Conservation (phyloP, 164 flowering plant genomes). For the Santalum album region DNA sequence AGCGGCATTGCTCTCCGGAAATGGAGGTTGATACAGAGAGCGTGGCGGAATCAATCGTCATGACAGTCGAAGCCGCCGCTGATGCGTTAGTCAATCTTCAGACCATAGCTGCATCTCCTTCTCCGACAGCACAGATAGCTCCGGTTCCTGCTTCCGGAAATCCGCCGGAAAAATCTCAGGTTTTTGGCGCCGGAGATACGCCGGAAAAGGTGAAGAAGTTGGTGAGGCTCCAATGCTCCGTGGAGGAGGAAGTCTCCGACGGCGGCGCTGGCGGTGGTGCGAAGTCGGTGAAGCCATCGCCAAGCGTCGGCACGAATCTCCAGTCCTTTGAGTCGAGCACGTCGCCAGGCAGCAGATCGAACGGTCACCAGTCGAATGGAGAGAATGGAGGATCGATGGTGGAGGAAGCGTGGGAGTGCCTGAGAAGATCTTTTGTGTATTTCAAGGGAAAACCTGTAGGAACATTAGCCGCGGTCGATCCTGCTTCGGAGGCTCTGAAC, state of each 20-base stretch:
- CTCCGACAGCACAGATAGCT: too few relatives aligned
- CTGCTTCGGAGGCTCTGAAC: slow-evolving; percentile 25
- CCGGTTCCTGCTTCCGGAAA: too few relatives aligned
- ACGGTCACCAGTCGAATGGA: slow-evolving; percentile 4
- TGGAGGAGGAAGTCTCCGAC: not conserved
- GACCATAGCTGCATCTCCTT: too few relatives aligned
- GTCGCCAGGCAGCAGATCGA: slow-evolving; percentile 6
- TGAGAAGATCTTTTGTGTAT: not conserved
- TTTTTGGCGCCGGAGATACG: not conserved
- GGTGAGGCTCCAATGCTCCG: slow-evolving; percentile 7
- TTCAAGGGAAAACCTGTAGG: not conserved
- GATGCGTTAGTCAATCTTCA: too few relatives aligned
- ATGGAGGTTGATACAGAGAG: too few relatives aligned
- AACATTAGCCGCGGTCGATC: slow-evolving; percentile 30
- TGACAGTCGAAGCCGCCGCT: too few relatives aligned
- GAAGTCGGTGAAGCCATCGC: slow-evolving; percentile 13
- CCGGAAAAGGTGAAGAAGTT: slow-evolving; percentile 9
- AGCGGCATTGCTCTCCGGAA: too few relatives aligned
- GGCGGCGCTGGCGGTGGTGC: not conserved
- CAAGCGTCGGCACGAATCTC: slow-evolving; percentile 15
- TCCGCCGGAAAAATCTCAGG: too few relatives aligned
- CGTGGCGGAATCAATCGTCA: too few relatives aligned
- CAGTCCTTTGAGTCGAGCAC: slow-evolving; percentile 5
- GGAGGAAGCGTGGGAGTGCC: not conserved
- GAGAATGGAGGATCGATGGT: slow-evolving; percentile 3